Conservation (phyloP, 164 flowering plant genomes). For the Platanus orientalis region DNA sequence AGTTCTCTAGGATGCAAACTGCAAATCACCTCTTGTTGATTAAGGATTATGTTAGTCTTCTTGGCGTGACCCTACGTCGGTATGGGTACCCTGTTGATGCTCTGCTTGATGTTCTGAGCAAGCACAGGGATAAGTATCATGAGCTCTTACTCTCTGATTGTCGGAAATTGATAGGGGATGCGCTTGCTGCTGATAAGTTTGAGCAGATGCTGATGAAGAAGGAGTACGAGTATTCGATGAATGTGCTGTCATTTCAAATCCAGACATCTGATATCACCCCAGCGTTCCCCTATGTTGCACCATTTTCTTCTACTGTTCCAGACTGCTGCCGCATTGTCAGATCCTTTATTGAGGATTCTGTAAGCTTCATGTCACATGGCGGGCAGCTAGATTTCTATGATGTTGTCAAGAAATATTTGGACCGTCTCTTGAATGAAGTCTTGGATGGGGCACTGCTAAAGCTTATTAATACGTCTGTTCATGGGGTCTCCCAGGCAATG, state of each 20-base stretch:
- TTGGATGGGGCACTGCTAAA: conserved; percentile 63
- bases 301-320: conserved; percentile 73
- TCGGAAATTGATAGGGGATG: conserved; percentile 59
- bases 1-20: conserved; percentile 78
- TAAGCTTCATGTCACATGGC: conserved; percentile 72
- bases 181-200: conserved; percentile 61
- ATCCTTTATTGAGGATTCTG: conserved; percentile 78
- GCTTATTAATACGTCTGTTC: conserved; percentile 47
- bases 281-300: conserved; percentile 73
- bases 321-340: conserved; percentile 74
- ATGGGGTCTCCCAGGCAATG: conserved; percentile 73
- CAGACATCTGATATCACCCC: conserved; percentile 68
- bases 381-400: conserved; percentile 73
- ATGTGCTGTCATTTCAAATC: conserved; percentile 67
- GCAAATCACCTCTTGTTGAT: conserved; percentile 71
- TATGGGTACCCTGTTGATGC: background rate
- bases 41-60: conserved; percentile 72
- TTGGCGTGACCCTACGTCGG: conserved; percentile 5
- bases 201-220: conserved; percentile 82
- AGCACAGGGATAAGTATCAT: background rate
- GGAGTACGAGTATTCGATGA: conserved; percentile 78
- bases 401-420: conserved; percentile 69
- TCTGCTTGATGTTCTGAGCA: background rate
- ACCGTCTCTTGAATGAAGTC: conserved; percentile 59
- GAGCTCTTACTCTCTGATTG: conserved; percentile 16